These are phyloP conservation scores for Styphnolobium japonicum DNA, from an alignment of 306 rosid genomes.

Conservation along the genomic window DNA sequence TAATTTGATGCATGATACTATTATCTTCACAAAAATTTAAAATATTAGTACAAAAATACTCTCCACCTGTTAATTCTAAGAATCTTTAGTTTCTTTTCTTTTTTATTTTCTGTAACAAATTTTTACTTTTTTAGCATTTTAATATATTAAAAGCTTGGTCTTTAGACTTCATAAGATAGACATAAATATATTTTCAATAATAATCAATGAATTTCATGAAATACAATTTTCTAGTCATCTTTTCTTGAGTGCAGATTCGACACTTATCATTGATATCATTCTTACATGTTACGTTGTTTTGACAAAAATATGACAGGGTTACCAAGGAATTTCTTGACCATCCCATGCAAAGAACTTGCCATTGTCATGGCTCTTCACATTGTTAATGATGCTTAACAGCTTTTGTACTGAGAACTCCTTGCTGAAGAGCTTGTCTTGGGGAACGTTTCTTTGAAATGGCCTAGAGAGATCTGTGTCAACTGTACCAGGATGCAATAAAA, in stretches of 20 bases:
- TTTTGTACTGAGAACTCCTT: conserved; percentile 78
- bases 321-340: conserved; percentile 98
- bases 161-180: background rate
- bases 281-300: background rate
- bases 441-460: conserved; percentile 89
- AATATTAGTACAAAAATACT: background rate
- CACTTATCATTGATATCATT: background rate
- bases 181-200: background rate
- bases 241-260: background rate
- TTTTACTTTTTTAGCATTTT: background rate
- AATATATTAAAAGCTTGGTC: background rate
- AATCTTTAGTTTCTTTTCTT: background rate
- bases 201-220: conserved; percentile 19
- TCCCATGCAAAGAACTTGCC: conserved; percentile 98
- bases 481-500: conserved; percentile 90
- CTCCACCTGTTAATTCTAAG: background rate
- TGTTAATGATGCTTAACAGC: conserved; percentile 64
- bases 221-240: background rate
- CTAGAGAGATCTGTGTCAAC: conserved; percentile 94
- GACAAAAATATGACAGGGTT: background rate
- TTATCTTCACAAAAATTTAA: background rate
- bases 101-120: background rate
- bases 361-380: conserved; percentile 63
- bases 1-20: background rate
- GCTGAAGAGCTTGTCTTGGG: conserved; percentile 76